Percentiles rank a stretch among this genome's conserved stretches.
Conservation (phyloP, 1,284 basidiomycete genomes). For the Irpex sp. region DNA sequence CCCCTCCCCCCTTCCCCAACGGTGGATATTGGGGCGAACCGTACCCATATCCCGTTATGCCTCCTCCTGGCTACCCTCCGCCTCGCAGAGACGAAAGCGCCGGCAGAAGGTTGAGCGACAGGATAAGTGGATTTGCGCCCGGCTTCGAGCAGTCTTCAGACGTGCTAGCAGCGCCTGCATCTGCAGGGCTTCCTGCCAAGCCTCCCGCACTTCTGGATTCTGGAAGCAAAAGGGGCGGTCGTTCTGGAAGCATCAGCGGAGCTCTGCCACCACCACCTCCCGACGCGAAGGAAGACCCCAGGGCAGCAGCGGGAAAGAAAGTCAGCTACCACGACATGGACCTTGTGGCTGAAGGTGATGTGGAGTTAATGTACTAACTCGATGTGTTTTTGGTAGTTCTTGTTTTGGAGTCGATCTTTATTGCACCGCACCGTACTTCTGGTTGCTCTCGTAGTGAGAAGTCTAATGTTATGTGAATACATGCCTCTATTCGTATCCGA, state of each 20-base stretch:
- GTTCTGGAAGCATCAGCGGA: constrained; percentile 37
- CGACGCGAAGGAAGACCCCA: constrained; percentile 83
- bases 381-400: constrained; percentile 21
- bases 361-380: constrained; percentile 69
- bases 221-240: constrained; percentile 29
- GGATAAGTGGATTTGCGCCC: constrained; percentile 68
- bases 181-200: constrained; percentile 73
- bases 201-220: constrained; percentile 58
- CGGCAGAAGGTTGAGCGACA: constrained; percentile 65
- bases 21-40: constrained; percentile 13
- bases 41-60: constrained; percentile 23
- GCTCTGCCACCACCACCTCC: constrained; percentile 74
- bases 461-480: background rate
- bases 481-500: background rate
- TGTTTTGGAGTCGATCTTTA: constrained; percentile 6
- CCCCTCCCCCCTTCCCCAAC: constrained; percentile 1
- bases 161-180: constrained; percentile 47
- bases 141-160: constrained; percentile 43
- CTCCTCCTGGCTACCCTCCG: constrained; percentile 21
- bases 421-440: background rate
- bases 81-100: constrained; percentile 54
- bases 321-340: constrained; percentile 89
- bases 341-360: constrained; percentile 81
- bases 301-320: constrained; percentile 76
- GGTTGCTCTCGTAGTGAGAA: background rate